Evolutionary conservation across 148 eudicot genomes (phyloP).

Genomic region (Diospyros kaki): DNA sequence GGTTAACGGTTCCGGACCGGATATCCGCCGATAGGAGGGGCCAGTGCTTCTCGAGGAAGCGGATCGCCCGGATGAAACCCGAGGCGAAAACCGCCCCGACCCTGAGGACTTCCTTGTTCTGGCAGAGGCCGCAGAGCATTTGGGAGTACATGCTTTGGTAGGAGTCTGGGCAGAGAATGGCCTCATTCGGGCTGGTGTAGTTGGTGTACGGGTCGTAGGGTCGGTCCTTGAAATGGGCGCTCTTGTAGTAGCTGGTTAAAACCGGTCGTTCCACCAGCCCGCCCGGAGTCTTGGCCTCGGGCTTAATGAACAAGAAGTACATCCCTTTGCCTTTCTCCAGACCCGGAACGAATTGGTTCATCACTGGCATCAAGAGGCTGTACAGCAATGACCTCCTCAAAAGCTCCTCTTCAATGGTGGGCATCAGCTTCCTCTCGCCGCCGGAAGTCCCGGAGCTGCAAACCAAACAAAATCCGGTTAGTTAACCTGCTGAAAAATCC

Average conservation of each 20-base stretch:
- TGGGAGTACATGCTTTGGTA: conserved; percentile 88
- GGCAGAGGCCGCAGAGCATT: conserved; percentile 65
- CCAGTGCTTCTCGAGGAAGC: conserved; percentile 68
- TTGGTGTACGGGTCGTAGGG: conserved; percentile 72
- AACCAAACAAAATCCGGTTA: conserved; percentile 3
- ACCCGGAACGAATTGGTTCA: conserved; percentile 67
- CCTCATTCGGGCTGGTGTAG: conserved; percentile 75
- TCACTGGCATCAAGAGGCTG: conserved; percentile 75
- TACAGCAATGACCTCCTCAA: conserved; percentile 57
- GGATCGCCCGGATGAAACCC: conserved; percentile 82
- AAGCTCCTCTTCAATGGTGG: conserved; percentile 65
- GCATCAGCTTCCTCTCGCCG: conserved; percentile 79
- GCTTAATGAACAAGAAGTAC: conserved; percentile 71
- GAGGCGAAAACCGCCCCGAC: conserved; percentile 87
- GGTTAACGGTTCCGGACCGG: conserved; percentile 40
- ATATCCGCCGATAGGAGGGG: conserved; percentile 39
- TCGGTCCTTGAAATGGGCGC: conserved; percentile 49
- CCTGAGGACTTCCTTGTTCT: conserved; percentile 56
- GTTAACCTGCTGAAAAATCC: background rate
- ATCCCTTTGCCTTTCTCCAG: conserved; percentile 77
- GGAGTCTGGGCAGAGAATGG: conserved; percentile 66
- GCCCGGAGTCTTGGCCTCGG: conserved; percentile 70
- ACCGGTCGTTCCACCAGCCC: conserved; percentile 76
- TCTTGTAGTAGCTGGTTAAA: conserved; percentile 69
- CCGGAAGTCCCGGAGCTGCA: conserved; percentile 80